Conservation (phyloP, 2,329 filamentous ascomycete species). For the Trichoderma sp. region DNA sequence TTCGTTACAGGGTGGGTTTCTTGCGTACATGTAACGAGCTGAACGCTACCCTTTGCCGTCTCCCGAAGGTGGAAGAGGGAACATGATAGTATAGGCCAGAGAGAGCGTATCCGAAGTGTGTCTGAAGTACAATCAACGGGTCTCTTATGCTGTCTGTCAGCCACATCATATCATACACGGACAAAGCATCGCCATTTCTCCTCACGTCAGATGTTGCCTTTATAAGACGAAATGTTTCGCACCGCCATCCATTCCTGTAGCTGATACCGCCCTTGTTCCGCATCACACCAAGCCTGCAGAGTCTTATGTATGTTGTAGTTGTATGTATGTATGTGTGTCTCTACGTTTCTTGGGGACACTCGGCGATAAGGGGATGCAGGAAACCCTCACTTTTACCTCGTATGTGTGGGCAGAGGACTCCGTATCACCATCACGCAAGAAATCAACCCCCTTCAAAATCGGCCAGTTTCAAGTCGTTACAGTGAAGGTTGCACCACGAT, state of each 20-base stretch:
- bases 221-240: too few species aligned
- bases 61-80: neutral
- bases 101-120: neutral
- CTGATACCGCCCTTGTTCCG: constrained; percentile 5
- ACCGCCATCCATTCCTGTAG: neutral
- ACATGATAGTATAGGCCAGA: neutral
- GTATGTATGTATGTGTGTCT: too few species aligned
- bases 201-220: too few species aligned
- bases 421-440: neutral
- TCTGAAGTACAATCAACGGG: neutral
- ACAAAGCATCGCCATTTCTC: too few species aligned
- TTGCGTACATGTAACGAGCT: neutral
- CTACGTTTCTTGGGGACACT: too few species aligned
- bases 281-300: constrained; percentile 13
- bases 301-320: neutral
- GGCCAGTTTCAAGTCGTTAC: neutral
- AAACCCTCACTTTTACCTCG: too few species aligned
- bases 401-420: neutral
- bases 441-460: neutral
- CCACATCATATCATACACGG: too few species aligned
- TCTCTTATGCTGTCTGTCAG: too few species aligned
- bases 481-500: neutral
- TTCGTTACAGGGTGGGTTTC: neutral
- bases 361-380: neutral
- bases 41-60: constrained; percentile 20